Base-by-base conservation (phyloP, 768 basidiomycete genomes). In the Tubosaeta brunneosetosa region DNA sequence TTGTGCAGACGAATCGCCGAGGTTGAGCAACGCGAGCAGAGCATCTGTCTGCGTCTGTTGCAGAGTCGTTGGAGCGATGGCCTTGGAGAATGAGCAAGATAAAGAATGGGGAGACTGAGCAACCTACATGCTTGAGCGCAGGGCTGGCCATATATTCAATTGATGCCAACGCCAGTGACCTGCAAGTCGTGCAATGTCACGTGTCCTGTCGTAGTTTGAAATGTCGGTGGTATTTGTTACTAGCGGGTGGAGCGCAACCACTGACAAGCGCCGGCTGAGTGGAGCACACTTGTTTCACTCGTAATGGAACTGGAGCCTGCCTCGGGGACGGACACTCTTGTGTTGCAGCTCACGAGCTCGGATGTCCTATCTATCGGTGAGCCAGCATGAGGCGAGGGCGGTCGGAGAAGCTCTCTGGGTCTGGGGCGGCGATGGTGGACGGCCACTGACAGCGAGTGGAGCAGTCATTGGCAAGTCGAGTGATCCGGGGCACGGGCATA, bases 41-140 rank as follows among this genome's bases (percentile, higher is more conserved):
- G 94, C 88, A 56, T 80, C 77, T 13, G 92, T 93, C 72, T 98
- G 97, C 4, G 85, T 80, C 66, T 92, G 86, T 61, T 97, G 92
- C 44, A 99, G 78, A 3, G 91, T 89, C 42, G 74, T 66, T 38
- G 79, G 65, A 9, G 79, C 63, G 46, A 73, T 68, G 32, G 68
- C 71, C 64, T 78, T 29, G 61, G 58, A 59, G 66, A 69, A 49
- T 69, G 71, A 75, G 44, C n/a, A 50, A 45, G 55, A 56, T 37
- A 3, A 11, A 13, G 13, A 2, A 14, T 32, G 34, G 25, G 5
- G 14, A 44, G 29, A n/a, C 40, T 10, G 37, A n/a, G 17, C 0
- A 47, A 59, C 71, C 44, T 53, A 77, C 77, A 61, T 77, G 75
- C 59, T 73, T 79, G 57, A 76, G 65, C 27, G 68, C 74, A 50